phyloP scores from a whole-genome alignment of 2,329 filamentous ascomycete species.

The Fusarium sp. region DNA sequence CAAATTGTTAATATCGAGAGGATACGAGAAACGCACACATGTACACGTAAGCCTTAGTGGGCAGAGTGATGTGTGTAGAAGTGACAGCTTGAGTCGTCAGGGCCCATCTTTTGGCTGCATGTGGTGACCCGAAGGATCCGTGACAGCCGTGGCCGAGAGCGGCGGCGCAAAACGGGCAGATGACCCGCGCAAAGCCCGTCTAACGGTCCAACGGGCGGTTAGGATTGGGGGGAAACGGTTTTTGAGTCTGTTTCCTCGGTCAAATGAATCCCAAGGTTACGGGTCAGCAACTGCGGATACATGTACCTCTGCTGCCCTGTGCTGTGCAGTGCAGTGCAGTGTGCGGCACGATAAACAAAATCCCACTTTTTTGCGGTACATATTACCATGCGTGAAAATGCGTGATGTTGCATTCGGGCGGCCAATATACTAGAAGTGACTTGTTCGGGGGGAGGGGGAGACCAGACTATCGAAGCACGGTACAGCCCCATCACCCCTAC shows the following conservation, averaged over 20 bases:
- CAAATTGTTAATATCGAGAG: too few relatives aligned
- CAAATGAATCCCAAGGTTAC: background rate
- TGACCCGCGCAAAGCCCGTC: slow-evolving; percentile 21
- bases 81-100: slow-evolving; percentile 28
- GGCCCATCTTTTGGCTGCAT: slow-evolving; percentile 20
- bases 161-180: slow-evolving; percentile 15
- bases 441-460: slow-evolving; percentile 14
- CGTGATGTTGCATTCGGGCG: slow-evolving; percentile 25
- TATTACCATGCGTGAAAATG: slow-evolving; percentile 1
- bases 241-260: background rate
- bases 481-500: background rate
- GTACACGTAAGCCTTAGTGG: too few relatives aligned
- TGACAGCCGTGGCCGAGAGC: slow-evolving; percentile 27
- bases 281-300: background rate
- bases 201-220: slow-evolving; percentile 2
- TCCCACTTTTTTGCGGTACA: background rate
- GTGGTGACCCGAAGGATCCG: slow-evolving; percentile 42
- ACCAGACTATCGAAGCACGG: background rate
- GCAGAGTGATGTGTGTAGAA: too few relatives aligned
- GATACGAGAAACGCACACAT: too few relatives aligned
- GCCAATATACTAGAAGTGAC: slow-evolving; percentile 26
- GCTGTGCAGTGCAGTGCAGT: background rate
- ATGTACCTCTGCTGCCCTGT: background rate
- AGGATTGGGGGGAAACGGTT: background rate
- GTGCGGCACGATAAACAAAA: background rate